Evolutionary conservation across 164 flowering plant genomes (phyloP).

Genomic region (Echeveria elegans): DNA sequence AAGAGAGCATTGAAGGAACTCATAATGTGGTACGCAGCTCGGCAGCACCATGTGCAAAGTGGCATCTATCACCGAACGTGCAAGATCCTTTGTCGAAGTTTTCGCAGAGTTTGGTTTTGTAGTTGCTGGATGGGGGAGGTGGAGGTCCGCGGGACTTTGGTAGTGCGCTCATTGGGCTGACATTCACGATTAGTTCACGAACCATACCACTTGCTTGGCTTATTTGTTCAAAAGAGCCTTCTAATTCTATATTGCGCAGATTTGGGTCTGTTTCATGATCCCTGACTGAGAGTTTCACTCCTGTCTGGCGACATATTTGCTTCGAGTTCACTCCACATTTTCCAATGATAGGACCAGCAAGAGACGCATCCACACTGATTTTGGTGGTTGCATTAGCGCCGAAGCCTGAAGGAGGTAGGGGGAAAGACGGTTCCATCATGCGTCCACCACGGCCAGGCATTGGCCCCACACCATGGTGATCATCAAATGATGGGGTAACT

Average conservation of each 20-base stretch:
- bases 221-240: not conserved
- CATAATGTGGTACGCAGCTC: slow-evolving; percentile 34
- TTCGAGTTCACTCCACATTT: too few species aligned
- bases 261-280: slow-evolving; percentile 34
- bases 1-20: not conserved
- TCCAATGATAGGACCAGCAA: too few species aligned
- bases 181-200: slow-evolving; percentile 41
- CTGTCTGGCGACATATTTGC: too few species aligned
- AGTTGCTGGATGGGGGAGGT: slow-evolving; percentile 19
- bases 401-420: too few species aligned
- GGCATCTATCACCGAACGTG: slow-evolving; percentile 74
- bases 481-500: too few species aligned
- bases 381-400: too few species aligned
- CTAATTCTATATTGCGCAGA: slow-evolving; percentile 59
- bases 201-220: slow-evolving; percentile 71
- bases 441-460: too few species aligned
- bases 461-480: too few species aligned
- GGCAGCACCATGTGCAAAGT: slow-evolving; percentile 70
- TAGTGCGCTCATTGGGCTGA: slow-evolving; percentile 17
- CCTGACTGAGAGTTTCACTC: too few species aligned
- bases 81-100: slow-evolving; percentile 64
- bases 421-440: too few species aligned
- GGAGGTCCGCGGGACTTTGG: not conserved
- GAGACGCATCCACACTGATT: too few species aligned
- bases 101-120: slow-evolving; percentile 66